A percentile compares a stretch with the other conserved stretches of the same genome.
Conservation (phyloP, 306 rosid species). For the Quercus aquifolioides region DNA sequence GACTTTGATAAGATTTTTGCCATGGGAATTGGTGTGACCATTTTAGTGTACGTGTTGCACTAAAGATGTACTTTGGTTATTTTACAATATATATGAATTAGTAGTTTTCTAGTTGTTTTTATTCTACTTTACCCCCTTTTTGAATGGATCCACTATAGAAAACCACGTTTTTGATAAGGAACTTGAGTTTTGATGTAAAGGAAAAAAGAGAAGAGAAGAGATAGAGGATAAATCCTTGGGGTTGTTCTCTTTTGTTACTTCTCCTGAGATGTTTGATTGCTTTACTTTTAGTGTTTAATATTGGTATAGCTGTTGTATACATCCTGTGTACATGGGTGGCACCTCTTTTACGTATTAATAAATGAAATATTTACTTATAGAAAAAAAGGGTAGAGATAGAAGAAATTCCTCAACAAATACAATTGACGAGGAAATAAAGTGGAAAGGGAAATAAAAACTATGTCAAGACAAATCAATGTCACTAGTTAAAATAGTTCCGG, state of each 20-base stretch:
- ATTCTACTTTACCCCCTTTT: neutral
- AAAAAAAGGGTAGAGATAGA: too few species aligned
- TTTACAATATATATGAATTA: neutral
- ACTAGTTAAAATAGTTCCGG: neutral
- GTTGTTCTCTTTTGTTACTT: too few species aligned
- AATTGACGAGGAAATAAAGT: neutral
- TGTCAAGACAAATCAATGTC: neutral
- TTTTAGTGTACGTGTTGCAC: neutral
- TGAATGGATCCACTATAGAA: too few species aligned
- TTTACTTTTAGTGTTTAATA: too few species aligned
- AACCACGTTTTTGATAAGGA: neutral
- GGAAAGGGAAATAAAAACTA: neutral
- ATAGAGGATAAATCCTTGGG: too few species aligned
- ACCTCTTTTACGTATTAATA: too few species aligned
- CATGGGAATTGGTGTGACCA: neutral
- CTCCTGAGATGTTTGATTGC: too few species aligned
- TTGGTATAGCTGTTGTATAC: too few species aligned
- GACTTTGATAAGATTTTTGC: neutral
- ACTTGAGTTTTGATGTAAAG: neutral
- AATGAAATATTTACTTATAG: too few species aligned
- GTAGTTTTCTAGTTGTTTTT: neutral
- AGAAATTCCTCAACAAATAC: neutral
- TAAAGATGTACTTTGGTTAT: neutral
- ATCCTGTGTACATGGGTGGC: too few species aligned
- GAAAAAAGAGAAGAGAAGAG: neutral